Conservation (phyloP, 129 eudicot genomes). For the Lactuca sativa region DNA sequence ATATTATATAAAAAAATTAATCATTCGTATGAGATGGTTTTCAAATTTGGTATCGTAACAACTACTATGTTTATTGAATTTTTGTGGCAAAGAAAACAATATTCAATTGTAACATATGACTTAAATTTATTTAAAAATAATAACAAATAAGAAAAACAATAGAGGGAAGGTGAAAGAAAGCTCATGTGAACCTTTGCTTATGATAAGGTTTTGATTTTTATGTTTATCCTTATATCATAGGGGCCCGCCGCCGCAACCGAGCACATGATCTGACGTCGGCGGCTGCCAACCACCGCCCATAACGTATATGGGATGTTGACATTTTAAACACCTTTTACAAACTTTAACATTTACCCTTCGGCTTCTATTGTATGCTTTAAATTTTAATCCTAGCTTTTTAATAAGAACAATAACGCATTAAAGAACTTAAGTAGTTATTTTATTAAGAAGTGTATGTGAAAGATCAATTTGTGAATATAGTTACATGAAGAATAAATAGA, state of each 20-base stretch:
- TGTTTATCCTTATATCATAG: slow-evolving; percentile 3
- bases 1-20: no score
- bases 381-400: neutral
- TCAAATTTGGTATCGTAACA: neutral
- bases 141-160: neutral
- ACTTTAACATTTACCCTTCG: neutral
- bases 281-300: slow-evolving; percentile 47
- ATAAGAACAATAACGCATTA: neutral
- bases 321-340: neutral
- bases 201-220: slow-evolving; percentile 24
- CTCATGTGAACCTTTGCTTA: slow-evolving; percentile 21
- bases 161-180: slow-evolving; percentile 14
- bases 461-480: neutral
- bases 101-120: neutral
- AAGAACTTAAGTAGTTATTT: neutral
- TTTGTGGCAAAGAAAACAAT: neutral
- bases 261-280: slow-evolving; percentile 41
- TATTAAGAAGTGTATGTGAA: no score
- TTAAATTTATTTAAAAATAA: neutral
- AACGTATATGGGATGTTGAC: slow-evolving; percentile 28
- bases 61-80: no score
- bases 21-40: neutral
- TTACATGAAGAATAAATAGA: no score
- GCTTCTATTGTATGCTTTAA: neutral
- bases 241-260: slow-evolving; percentile 45